A percentile compares a stretch with the other conserved stretches of the same genome.
Evolutionary conservation across 768 basidiomycete species (phyloP).

Genomic region (Xerocomus brunneocitrinus): DNA sequence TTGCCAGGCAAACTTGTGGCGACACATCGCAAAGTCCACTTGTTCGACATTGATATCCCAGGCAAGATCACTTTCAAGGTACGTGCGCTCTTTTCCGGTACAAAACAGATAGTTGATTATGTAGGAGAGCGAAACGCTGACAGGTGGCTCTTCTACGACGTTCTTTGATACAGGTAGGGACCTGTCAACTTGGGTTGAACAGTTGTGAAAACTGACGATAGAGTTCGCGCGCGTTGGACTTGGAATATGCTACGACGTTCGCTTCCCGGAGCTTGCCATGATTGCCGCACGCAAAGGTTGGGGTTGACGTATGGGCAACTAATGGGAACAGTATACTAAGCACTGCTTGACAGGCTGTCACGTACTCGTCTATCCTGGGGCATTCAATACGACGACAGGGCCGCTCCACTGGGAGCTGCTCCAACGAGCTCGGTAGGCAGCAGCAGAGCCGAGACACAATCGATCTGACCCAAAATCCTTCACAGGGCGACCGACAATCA

Average conservation of each 20-base stretch:
- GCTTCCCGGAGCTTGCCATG: slow-evolving; percentile 93
- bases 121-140: slow-evolving; percentile 86
- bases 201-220: slow-evolving; percentile 24
- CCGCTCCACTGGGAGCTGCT: slow-evolving; percentile 95
- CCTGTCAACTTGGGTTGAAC: background rate
- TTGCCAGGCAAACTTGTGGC: slow-evolving; percentile 77
- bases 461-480: slow-evolving; percentile 6
- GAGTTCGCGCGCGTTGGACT: slow-evolving; percentile 97
- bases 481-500: slow-evolving; percentile 92
- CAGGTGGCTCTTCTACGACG: slow-evolving; percentile 67
- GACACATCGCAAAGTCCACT: slow-evolving; percentile 88
- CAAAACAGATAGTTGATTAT: slow-evolving; percentile 3
- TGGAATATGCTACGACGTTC: slow-evolving; percentile 94
- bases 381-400: slow-evolving; percentile 95
- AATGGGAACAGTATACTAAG: background rate
- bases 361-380: slow-evolving; percentile 85
- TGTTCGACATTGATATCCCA: slow-evolving; percentile 97
- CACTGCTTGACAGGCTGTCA: slow-evolving; percentile 60
- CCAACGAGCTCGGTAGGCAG: slow-evolving; percentile 67
- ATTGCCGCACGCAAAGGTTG: slow-evolving; percentile 81
- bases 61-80: slow-evolving; percentile 90
- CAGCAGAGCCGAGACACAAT: background rate
- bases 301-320: slow-evolving; percentile 5
- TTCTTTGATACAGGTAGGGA: slow-evolving; percentile 81
- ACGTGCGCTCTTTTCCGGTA: background rate